Evolutionary conservation across 1,139 yeast species (phyloP).

Genomic region (Hansenula anomala): DNA sequence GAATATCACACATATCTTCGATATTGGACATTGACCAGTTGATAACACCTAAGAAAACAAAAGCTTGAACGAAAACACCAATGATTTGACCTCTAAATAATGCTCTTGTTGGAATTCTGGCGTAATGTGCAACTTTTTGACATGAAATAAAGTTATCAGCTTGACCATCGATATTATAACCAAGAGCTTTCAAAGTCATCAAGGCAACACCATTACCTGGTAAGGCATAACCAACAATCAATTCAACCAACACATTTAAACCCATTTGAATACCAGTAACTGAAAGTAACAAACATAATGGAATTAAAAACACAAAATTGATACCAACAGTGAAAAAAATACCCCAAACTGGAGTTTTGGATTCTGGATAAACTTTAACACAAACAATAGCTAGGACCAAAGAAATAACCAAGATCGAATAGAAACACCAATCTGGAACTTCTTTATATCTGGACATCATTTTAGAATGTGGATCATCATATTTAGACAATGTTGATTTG

Average conservation of each 20-base stretch:
- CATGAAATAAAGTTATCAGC: conserved; percentile 54
- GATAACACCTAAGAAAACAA: conserved; percentile 50
- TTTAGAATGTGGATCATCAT: conserved; percentile 49
- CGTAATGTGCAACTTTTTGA: conserved; percentile 58
- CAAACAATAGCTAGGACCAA: conserved; percentile 44
- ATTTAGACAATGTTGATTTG: conserved; percentile 23
- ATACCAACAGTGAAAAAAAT: conserved; percentile 53
- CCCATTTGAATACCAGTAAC: conserved; percentile 51
- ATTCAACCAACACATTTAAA: conserved; percentile 54
- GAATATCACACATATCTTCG: conserved; percentile 41
- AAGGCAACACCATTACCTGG: conserved; percentile 62
- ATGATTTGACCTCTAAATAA: conserved; percentile 54
- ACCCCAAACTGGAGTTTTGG: conserved; percentile 44
- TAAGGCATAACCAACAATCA: conserved; percentile 57
- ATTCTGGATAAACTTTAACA: conserved; percentile 39
- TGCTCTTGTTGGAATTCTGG: conserved; percentile 57
- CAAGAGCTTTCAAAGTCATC: conserved; percentile 54
- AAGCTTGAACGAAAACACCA: conserved; percentile 36
- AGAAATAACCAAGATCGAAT: conserved; percentile 42
- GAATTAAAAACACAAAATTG: conserved; percentile 52
- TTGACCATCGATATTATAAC: conserved; percentile 56
- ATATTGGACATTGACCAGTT: conserved; percentile 47
- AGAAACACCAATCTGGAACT: conserved; percentile 61
- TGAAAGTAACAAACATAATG: conserved; percentile 42
- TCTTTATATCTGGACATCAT: conserved; percentile 54